Base-by-base conservation (phyloP, 2,329 filamentous ascomycete species). In the Colletotrichum chrysophilum region DNA sequence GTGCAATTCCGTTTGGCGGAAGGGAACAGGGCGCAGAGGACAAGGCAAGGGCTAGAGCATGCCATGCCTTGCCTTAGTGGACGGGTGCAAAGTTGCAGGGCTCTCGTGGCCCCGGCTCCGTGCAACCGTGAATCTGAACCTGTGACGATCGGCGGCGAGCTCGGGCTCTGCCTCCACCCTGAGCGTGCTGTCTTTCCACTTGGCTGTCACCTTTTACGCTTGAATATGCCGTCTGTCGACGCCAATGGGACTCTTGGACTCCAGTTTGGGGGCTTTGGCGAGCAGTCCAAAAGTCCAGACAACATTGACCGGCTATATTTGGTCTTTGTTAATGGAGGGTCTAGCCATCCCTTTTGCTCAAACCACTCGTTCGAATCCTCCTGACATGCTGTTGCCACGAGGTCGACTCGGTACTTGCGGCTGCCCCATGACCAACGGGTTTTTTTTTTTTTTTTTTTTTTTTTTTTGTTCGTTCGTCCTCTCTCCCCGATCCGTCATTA, bases 61-160 rank as follows among this genome's bases (percentile, higher is more conserved):
- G 64, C 61, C 36, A 36, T n/a, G 60, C 60, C 30, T 64, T 65
- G 62, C 60, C 21, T n/a, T 71, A 66, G 48, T 43, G 48, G 60
- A 58, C 61, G 48, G 61, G 38, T 56, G 52, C 26, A 58, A 67
- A 67, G 65, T 62, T 55, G 36, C 70, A 73, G 70, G 70, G 64
- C 70, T 73, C 36, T 26, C 28, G 24, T 68, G 64, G 60, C 48
- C 72, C 61, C 61, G 61, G 61, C 65, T 72, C 69, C 72, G 36
- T 62, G 62, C 55, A 75, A 72, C 72, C 69, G 62, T 62, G 72
- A 71, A 74, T 74, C 72, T 66, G 71, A 71, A 64, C 36, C 34
- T 61, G 68, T 61, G 68, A 65, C 68, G 67, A 74, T 74, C 68
- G 69, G 48, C 61, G n/a, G 67, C 67, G 52, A 74, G 72, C 72